Base-by-base conservation (phyloP, 345 rosid genomes). In the Physaria fendleri region DNA sequence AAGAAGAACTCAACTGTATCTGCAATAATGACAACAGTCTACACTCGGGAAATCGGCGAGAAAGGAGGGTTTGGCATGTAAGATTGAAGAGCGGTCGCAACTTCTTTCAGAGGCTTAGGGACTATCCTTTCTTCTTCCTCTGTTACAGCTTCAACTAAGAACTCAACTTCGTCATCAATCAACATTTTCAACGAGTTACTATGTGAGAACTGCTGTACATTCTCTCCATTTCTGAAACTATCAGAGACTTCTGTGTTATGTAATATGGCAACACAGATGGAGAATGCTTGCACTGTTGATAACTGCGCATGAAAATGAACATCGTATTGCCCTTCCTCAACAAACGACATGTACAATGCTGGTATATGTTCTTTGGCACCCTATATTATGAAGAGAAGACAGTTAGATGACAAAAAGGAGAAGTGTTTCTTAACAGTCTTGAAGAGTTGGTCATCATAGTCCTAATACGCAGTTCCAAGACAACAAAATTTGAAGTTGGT, bases 31-130 rank as follows among this genome's bases (percentile, higher is more conserved):
- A n/a, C 39, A 51, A 16, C 7, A n/a, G 59, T 35, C 64, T 79
- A 93, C 59, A 89, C 97, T 32, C 97, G 74, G 32, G 95, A 73
- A 18, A 93, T 85, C 0, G 99, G 99, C 37, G 97, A 87, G 76
- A 89, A 86, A 1, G 99, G 95, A 22, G 97, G 97, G 62, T 85
- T 80, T 9, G 84, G 76, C 57, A 72, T 65, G 50, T 80, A 93
- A 8, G 94, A 75, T 23, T 77, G 77, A 48, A 85, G 80, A 35
- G 61, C 66, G 0, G 17, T 21, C 12, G 5, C 64, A 50, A 39
- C 34, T 16, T 64, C 83, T 68, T 79, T 76, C 22, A 44, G 41
- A 27, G 27, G 83, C 61, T 61, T 81, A 32, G 71, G 52, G 24
- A 41, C 65, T 53, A 72, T 84, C 72, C 56, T 79, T 38, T 75